A percentile compares a stretch with the other conserved stretches of the same genome.
Conservation (phyloP, 2,329 filamentous ascomycete genomes). For the Aureobasidium melanogenum region DNA sequence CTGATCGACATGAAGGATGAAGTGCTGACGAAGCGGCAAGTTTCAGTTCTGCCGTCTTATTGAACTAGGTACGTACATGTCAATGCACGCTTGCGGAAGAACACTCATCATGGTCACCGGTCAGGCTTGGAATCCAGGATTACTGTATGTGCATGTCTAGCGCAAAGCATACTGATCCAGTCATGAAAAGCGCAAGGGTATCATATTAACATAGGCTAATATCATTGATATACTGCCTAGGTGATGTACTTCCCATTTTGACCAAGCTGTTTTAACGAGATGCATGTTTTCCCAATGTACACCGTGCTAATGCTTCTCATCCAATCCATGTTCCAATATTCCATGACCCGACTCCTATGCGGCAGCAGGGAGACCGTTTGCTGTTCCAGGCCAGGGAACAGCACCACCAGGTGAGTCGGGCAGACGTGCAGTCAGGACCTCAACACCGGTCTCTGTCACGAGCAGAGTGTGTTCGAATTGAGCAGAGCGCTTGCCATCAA, state of each 20-base stretch:
- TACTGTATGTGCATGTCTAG: background rate
- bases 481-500: slow-evolving; percentile 80
- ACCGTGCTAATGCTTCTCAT: slow-evolving; percentile 1
- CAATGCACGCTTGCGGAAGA: background rate
- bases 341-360: background rate
- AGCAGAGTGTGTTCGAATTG: slow-evolving; percentile 88
- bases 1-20: no score
- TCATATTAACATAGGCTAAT: background rate
- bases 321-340: background rate
- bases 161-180: background rate
- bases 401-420: slow-evolving; percentile 68
- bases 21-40: no score
- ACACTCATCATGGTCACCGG: no score
- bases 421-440: slow-evolving; percentile 67
- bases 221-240: background rate
- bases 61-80: no score
- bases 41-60: no score
- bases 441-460: slow-evolving; percentile 73
- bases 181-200: background rate
- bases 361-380: slow-evolving; percentile 4
- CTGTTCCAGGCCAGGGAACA: slow-evolving; percentile 46
- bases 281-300: background rate
- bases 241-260: background rate
- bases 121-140: background rate
- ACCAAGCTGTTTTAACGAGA: background rate